These are phyloP conservation scores for Claviceps pazoutovae DNA, from an alignment of 2,329 filamentous ascomycete species.

Conservation along the genomic window DNA sequence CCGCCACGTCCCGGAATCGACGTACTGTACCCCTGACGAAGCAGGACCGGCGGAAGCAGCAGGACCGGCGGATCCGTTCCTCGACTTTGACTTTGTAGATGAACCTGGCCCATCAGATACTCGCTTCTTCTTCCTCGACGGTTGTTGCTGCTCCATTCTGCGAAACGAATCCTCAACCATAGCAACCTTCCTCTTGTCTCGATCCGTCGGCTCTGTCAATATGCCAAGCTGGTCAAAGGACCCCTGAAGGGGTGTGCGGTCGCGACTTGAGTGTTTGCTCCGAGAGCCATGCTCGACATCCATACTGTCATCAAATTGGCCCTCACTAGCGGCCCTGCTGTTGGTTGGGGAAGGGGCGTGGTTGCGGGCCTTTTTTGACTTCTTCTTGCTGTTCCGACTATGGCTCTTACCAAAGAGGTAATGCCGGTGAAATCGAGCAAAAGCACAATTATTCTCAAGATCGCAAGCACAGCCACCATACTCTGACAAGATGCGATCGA, in stretches of 20 bases:
- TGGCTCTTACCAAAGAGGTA: conserved; percentile 35
- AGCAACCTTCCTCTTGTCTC: conserved; percentile 53
- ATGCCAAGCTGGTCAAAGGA: conserved; percentile 46
- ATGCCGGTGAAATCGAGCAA: conserved; percentile 47
- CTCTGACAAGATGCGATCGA: conserved; percentile 57
- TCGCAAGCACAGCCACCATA: conserved; percentile 71
- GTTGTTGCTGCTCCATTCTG: conserved; percentile 45
- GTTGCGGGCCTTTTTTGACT: conserved; percentile 39
- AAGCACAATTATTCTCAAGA: conserved; percentile 46
- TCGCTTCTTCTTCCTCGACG: conserved; percentile 48
- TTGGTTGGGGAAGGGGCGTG: conserved; percentile 47
- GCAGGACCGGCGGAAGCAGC: conserved; percentile 14
- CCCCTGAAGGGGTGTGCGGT: conserved; percentile 49
- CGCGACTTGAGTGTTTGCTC: conserved; percentile 53
- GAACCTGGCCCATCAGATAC: conserved; percentile 36
- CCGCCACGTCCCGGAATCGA: conserved; percentile 38
- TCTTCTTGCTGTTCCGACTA: conserved; percentile 31
- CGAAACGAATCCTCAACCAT: conserved; percentile 52
- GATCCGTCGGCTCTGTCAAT: conserved; percentile 49
- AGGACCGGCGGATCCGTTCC: conserved; percentile 22
- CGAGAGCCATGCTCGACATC: conserved; percentile 39
- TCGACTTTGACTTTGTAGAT: conserved; percentile 25
- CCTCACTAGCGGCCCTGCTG: conserved; percentile 51
- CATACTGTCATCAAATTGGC: conserved; percentile 37
- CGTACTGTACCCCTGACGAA: conserved; percentile 22